Evolutionary conservation across 2,329 filamentous ascomycete genomes (phyloP), one percentile per base, ranked within the genome.

Genomic region (Davidsoniella eucalypti): DNA sequence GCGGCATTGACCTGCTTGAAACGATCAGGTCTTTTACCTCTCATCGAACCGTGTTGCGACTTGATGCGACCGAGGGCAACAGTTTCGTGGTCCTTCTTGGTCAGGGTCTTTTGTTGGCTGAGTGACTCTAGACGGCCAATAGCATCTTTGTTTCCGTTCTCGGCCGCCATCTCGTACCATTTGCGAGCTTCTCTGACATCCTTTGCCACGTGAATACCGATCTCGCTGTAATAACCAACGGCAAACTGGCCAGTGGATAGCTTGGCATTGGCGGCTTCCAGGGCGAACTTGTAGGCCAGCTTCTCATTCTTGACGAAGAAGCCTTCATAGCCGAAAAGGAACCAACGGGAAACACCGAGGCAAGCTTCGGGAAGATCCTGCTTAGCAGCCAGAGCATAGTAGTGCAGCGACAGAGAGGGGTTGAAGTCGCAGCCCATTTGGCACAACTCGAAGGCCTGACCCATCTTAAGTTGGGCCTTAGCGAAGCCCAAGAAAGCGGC

Each of bases 291-390:
- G 65, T 85, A 98, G 5, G 92, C 90, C 45, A 96, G 69, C 61
- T 90, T 84, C 65, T 98, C 92, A 59, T 95, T 96, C 72, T 96
- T 96, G 54, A 85, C 77, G 61, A 98, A 95, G 5, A 93, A 73
- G 18, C 82, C 83, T 57, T 96, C 90, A 56, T 92, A 88, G 2
- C 92, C 92, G 60, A 94, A 96, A 25, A 98, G 72, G 61, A 96
- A 98, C 92, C 92, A 98, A 65, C 94, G 92, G 65, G 90, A 96
- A 54, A 98, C 87, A 25, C 90, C 87, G 66, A 98, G 84, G 54
- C 94, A 87, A 0, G 90, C 92, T 63, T 98, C 92, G 0, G 87
- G 73, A 59, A 96, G 87, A 16, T 88, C 90, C 66, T 96, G 92
- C 56, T 84, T 81, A 10, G 92, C 84, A 18, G 92, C 90, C 29